Evolutionary conservation across 2,329 filamentous ascomycete genomes (phyloP), one percentile per base, ranked within the genome.

Genomic region (Curvularia hawaiiensis): DNA sequence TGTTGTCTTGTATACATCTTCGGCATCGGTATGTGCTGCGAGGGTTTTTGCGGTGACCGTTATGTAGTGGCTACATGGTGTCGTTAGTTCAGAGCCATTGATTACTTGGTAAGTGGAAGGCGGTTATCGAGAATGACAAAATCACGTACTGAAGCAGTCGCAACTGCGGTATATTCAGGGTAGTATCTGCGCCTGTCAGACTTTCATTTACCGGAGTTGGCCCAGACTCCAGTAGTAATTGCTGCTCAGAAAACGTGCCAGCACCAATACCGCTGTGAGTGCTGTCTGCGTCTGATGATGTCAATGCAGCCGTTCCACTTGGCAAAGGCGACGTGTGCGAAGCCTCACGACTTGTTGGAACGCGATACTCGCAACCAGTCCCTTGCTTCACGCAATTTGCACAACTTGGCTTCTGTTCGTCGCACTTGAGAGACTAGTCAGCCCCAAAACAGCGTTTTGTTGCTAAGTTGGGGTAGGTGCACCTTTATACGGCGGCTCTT

Each of bases 401-500:
- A 52, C 71, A 74, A n/a, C 56, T 60, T 3, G 71, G 71, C 41
- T 64, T 67, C 40, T 66, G 64, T 54, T 74, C 71, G 56, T 73
- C 71, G 55, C 71, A 74, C 70, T 74, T 51, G 24, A 24, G 24
- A 24, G 35, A 38, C 35, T 56, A 28, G 52, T 66, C 48, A 67
- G 61, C 35, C 56, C 35, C 26, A 38, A 54, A 20, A 46, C n/a
- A 51, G 38, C 35, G 6, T 9, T 45, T 52, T 12, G 30, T 33
- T 41, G 26, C 50, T 14, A 16, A 30, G 46, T 53, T 40, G 30
- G 30, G 40, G 39, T n/a, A 35, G 22, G 54, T 57, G 31, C 58
- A 71, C 70, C 64, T 73, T 73, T 40, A 72, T 64, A 51, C 72
- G 70, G 11, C 70, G 65, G 22, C 56, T 57, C 58, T 72, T 72